Conservation (phyloP, 352 stramenopile species). For the Achlya hypogyna region DNA sequence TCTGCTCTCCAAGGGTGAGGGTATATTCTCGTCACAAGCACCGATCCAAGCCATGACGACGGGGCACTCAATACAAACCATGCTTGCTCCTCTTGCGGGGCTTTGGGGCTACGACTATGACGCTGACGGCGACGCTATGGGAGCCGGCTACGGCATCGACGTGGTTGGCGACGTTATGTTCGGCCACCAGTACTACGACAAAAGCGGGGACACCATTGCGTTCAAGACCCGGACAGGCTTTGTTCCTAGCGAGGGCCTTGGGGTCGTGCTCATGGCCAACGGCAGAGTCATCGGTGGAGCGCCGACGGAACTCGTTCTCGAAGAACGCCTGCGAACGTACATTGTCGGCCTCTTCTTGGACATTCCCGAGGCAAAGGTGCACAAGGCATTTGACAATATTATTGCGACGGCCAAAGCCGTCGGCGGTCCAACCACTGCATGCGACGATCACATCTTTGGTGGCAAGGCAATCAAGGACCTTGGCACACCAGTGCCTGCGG, state of each 20-base stretch:
- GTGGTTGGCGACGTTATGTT: constrained; percentile 42
- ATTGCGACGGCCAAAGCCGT: constrained; percentile 28
- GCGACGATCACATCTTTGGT: constrained; percentile 30
- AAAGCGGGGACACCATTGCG: constrained; percentile 43
- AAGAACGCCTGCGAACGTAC: constrained; percentile 59
- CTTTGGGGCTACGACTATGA: constrained; percentile 40
- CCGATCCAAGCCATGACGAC: constrained; percentile 50
- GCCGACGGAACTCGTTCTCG: constrained; percentile 28
- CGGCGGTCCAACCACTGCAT: constrained; percentile 26
- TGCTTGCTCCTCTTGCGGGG: constrained; percentile 13
- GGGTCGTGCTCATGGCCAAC: constrained; percentile 53
- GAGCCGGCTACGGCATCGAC: constrained; percentile 58
- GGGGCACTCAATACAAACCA: constrained; percentile 9
- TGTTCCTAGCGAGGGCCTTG: constrained; percentile 33
- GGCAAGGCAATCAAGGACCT: constrained; percentile 38
- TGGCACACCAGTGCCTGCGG: constrained; percentile 22
- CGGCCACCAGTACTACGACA: constrained; percentile 60
- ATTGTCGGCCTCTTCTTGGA: constrained; percentile 57
- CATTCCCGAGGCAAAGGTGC: constrained; percentile 41
- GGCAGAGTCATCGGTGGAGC: constrained; percentile 29
- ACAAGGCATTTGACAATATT: constrained; percentile 30
- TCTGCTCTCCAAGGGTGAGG: constrained; percentile 48
- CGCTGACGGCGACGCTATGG: constrained; percentile 37
- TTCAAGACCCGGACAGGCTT: constrained; percentile 55
- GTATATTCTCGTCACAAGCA: constrained; percentile 28